Conservation (phyloP, 371 early-diverging fungal genomes). For the Mortierella sp. region DNA sequence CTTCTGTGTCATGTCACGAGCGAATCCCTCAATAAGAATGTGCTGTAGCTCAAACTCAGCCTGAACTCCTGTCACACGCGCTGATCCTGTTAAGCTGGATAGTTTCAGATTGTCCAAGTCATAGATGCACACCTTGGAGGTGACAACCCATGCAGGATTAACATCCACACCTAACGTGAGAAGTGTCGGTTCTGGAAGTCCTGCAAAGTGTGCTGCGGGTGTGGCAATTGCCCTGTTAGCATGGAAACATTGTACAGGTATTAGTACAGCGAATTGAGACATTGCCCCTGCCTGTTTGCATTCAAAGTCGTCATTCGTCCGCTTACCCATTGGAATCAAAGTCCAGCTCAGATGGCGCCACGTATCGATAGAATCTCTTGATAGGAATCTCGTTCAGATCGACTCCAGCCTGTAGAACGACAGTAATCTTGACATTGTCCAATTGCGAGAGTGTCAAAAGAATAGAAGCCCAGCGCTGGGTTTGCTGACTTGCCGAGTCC, state of each 20-base stretch:
- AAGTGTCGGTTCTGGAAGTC: slow-evolving; percentile 81
- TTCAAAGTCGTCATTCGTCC: neutral
- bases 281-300: neutral
- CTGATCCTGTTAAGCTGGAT: slow-evolving; percentile 56
- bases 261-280: neutral
- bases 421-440: slow-evolving; percentile 68
- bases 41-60: slow-evolving; percentile 85
- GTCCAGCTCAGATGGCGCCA: slow-evolving; percentile 67
- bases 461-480: slow-evolving; percentile 81
- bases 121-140: slow-evolving; percentile 80
- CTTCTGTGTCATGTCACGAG: slow-evolving; percentile 71
- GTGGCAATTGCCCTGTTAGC: slow-evolving; percentile 25
- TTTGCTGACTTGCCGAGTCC: slow-evolving; percentile 79
- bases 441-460: slow-evolving; percentile 69
- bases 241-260: neutral
- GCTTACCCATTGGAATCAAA: slow-evolving; percentile 69
- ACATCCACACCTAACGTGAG: slow-evolving; percentile 90
- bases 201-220: slow-evolving; percentile 74
- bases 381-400: slow-evolving; percentile 72
- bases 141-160: slow-evolving; percentile 89
- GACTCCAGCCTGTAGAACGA: slow-evolving; percentile 69
- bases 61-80: slow-evolving; percentile 62
- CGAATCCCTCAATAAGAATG: slow-evolving; percentile 91
- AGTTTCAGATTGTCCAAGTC: slow-evolving; percentile 94
- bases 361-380: slow-evolving; percentile 90